Evolutionary conservation across 2,329 filamentous ascomycete genomes (phyloP), one percentile per base, ranked within the genome.

Genomic region (Dryadomyces sulphureus): DNA sequence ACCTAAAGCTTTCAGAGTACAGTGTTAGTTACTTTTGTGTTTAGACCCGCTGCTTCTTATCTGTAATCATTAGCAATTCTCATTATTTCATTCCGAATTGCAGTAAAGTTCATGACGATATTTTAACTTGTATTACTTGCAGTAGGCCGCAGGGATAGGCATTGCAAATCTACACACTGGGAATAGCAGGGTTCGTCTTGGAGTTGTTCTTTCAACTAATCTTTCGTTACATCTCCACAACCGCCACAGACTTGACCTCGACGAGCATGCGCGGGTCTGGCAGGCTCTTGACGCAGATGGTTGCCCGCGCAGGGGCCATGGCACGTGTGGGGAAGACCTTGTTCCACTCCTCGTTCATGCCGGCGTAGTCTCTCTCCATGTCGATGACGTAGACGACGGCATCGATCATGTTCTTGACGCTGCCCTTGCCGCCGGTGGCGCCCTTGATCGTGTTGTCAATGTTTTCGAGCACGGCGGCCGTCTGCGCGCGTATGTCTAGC

Each of bases 281-380:
- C 45, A 62, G 48, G 43, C 58, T 53, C 40, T 52, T 57, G 39
- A 61, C 54, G 5, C 56, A 57, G 47, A 62, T 54, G 1, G 59
- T 60, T 5, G 59, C 58, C 21, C 59, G 44, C 7, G 64, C 62
- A 5, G 65, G 65, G 1, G 64, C 65, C 44, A 52, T 56, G 1
- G 50, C 55, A 7, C 62, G 57, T 27, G 59, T 57, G 14, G 56
- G 24, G 49, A 63, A 68, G 7, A 67, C 57, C 52, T 64, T 63
- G 49, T 68, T 68, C 65, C 65, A 68, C 51, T 64, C 65, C 51
- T 65, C 64, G 43, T 68, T 67, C 64, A 67, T 67, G 16, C 60
- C 65, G 5, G 57, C 56, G 48, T 68, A 67, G 25, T 68, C 55
- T 1, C 51, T 54, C 49, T 65, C 58, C 62, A 66, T 66, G 48